Conservation (phyloP, 768 basidiomycete genomes). For the Boletus subcaerulescens region DNA sequence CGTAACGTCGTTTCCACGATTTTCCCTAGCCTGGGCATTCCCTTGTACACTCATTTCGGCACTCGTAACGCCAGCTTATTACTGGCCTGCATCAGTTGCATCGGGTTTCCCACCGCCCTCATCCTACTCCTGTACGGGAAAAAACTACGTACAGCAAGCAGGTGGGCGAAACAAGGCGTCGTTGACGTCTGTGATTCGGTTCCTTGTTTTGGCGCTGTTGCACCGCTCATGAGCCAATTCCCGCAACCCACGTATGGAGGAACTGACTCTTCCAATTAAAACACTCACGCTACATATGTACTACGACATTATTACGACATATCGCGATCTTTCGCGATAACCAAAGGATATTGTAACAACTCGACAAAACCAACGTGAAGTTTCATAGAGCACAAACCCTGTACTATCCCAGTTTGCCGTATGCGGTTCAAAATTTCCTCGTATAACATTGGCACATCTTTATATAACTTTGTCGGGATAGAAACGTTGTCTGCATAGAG, state of each 20-base stretch:
- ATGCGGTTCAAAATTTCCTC: not conserved
- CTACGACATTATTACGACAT: not conserved
- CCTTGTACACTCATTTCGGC: slow-evolving; percentile 18
- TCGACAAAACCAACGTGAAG: too few species aligned
- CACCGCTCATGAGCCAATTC: slow-evolving; percentile 9
- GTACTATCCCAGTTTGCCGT: not conserved
- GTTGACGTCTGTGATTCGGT: not conserved
- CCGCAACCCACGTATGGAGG: slow-evolving; percentile 13
- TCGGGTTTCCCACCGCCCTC: slow-evolving; percentile 17
- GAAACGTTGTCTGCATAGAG: not conserved
- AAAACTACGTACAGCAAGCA: slow-evolving; percentile 13
- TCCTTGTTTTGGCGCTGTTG: not conserved
- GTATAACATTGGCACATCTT: not conserved
- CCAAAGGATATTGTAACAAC: not conserved
- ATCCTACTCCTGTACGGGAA: slow-evolving; percentile 14
- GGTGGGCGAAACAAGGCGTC: slow-evolving; percentile 18
- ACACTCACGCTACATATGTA: not conserved
- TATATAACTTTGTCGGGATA: not conserved
- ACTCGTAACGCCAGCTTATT: slow-evolving; percentile 19
- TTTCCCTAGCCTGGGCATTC: slow-evolving; percentile 18
- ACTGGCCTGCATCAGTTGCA: slow-evolving; percentile 20
- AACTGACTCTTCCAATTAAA: not conserved
- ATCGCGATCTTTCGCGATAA: not conserved
- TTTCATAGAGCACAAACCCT: not conserved
- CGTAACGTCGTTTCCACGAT: slow-evolving; percentile 15